These are phyloP conservation scores for Microcyclosporella mali DNA, from an alignment of 2,329 filamentous ascomycete genomes.

Conservation along the genomic window DNA sequence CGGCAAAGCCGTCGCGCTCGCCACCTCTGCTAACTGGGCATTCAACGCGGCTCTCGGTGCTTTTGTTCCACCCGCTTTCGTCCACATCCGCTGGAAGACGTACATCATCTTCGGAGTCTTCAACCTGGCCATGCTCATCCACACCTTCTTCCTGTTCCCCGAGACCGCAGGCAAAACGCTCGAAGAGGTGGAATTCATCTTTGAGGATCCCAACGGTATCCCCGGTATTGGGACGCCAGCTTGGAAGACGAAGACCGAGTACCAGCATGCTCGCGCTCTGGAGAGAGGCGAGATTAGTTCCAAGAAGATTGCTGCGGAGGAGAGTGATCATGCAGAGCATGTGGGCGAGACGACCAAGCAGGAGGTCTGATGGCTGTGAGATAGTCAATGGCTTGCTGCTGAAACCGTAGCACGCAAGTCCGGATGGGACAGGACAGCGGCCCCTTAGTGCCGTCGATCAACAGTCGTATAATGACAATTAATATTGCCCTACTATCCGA, in stretches of 20 bases:
- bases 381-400: no score
- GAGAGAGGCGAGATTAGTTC: conserved; percentile 4
- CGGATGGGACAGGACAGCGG: no score
- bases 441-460: no score
- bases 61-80: conserved; percentile 54
- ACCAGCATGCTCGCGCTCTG: conserved; percentile 1
- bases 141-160: conserved; percentile 60
- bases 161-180: conserved; percentile 70
- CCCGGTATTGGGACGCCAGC: conserved; percentile 37
- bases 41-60: conserved; percentile 54
- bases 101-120: conserved; percentile 69
- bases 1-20: conserved; percentile 54
- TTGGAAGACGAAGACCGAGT: conserved; percentile 9
- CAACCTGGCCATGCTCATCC: conserved; percentile 54
- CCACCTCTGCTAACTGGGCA: conserved; percentile 51
- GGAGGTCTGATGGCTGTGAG: no score
- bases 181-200: conserved; percentile 72
- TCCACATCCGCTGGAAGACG: conserved; percentile 52
- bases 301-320: conserved; percentile 4
- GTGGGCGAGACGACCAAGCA: background rate
- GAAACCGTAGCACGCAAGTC: no score
- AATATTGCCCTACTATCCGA: no score
- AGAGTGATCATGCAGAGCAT: conserved; percentile 1
- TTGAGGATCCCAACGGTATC: conserved; percentile 39
- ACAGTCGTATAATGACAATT: no score